Evolutionary conservation across 2,329 filamentous ascomycete genomes (phyloP), one percentile per base, ranked within the genome.

Genomic region (Xylaria polymorpha): DNA sequence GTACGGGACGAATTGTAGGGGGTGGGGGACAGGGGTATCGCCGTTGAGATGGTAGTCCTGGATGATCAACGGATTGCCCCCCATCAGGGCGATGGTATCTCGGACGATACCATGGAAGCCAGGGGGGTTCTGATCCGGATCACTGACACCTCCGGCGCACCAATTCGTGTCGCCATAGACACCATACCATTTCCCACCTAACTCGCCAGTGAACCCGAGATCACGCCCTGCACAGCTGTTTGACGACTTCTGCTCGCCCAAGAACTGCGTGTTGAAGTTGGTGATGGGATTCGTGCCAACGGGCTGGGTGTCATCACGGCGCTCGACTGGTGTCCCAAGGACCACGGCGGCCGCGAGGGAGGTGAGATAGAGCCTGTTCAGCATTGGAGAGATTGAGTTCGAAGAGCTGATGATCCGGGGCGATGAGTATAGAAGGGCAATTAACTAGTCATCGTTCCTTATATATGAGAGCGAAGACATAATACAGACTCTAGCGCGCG

Each of bases 151-250:
- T 15, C 3, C 4, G 32, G 48, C 48, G 25, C 48, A 51, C 78
- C 81, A 83, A 1, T 82, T 61, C 7, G 75, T 77, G 63, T 81
- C 79, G 14, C 77, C 78, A 18, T 79, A 83, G 1, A 83, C 74
- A 20, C 79, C 80, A 51, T 80, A 82, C 80, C 80, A 83, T 46
- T 77, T 76, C 0, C 79, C 80, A 32, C 72, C 73, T 0, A 81
- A 73, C 15, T 78, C 71, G 29, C 80, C 79, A 0, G 80, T 77
- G 69, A 81, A 82, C 2, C 80, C 80, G 1, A 82, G 68, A 44
- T 82, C 80, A 3, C 79, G 79, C 14, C 78, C 76, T 55, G 77
- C 80, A 71, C 78, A 78, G 72, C 80, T 81, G 68, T 83, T 82
- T 62, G 75, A 72, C 14, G 81, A 74, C 5, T 64, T 70, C 64